Evolutionary conservation across 148 eudicot genomes (phyloP).

Genomic region (Polygonum aviculare): DNA sequence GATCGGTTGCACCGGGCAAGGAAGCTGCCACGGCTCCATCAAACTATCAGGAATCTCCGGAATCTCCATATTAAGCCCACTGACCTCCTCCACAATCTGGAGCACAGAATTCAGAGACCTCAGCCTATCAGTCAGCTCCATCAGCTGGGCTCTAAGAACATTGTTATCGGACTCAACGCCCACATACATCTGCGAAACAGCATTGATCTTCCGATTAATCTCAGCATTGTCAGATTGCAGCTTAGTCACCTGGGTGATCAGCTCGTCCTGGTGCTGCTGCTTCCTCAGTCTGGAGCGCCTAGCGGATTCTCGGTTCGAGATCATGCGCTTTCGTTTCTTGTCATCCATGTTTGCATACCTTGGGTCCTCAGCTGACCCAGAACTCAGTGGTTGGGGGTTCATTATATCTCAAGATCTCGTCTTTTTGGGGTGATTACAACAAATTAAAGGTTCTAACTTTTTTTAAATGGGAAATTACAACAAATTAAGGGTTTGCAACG

Average conservation of each 20-base stretch:
- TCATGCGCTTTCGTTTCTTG: slow-evolving; percentile 70
- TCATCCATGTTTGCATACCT: slow-evolving; percentile 47
- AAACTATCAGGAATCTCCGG: slow-evolving; percentile 60
- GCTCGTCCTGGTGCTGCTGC: slow-evolving; percentile 60
- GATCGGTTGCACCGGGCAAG: slow-evolving; percentile 53
- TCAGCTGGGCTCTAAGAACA: slow-evolving; percentile 58
- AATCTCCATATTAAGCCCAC: slow-evolving; percentile 56
- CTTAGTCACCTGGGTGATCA: slow-evolving; percentile 35
- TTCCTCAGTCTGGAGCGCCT: slow-evolving; percentile 75
- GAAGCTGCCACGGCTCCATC: slow-evolving; percentile 96
- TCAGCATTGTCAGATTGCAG: slow-evolving; percentile 39
- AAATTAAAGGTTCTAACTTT: too few species aligned
- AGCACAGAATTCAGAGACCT: slow-evolving; percentile 57
- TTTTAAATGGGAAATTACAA: neutral
- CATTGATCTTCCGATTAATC: slow-evolving; percentile 32
- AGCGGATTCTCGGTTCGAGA: slow-evolving; percentile 83
- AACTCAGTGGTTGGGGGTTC: slow-evolving; percentile 34
- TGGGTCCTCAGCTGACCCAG: slow-evolving; percentile 44
- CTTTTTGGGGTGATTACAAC: neutral
- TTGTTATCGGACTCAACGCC: slow-evolving; percentile 56
- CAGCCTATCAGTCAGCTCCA: slow-evolving; percentile 67
- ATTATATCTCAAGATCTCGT: neutral
- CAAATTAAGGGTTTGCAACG: neutral
- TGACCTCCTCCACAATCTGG: slow-evolving; percentile 60
- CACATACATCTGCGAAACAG: slow-evolving; percentile 25